Evolutionary conservation across 2,329 filamentous ascomycete genomes (phyloP).

Genomic region (Fusarium albosuccineum): DNA sequence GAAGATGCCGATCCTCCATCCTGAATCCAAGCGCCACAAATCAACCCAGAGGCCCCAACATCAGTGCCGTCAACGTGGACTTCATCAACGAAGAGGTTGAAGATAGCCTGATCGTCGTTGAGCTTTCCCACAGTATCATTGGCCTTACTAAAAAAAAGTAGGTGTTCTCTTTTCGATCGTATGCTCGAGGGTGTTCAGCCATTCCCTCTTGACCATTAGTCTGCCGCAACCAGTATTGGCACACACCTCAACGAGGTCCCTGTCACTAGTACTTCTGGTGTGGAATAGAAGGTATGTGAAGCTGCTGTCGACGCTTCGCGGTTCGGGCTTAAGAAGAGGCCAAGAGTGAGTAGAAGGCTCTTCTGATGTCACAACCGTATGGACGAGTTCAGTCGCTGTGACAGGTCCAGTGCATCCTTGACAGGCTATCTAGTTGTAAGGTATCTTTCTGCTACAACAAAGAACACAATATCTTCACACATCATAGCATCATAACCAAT

Average conservation of each 20-base stretch:
- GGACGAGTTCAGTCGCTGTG: too few species aligned
- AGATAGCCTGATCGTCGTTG: not conserved
- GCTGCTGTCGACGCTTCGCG: not conserved
- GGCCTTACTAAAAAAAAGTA: not conserved
- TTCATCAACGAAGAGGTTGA: slow-evolving; percentile 3
- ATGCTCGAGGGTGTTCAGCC: not conserved
- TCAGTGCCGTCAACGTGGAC: not conserved
- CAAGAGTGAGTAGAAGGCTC: too few species aligned
- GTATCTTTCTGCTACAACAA: too few species aligned
- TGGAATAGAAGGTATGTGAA: not conserved
- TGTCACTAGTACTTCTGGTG: not conserved
- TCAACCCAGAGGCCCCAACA: not conserved
- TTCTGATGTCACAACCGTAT: too few species aligned
- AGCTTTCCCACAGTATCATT: not conserved
- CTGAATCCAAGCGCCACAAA: not conserved
- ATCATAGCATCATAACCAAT: too few species aligned
- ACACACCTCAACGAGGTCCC: not conserved
- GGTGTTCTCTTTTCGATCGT: not conserved
- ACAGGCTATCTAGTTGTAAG: too few species aligned
- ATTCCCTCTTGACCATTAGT: not conserved
- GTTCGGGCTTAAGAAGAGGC: not conserved
- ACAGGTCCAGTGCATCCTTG: too few species aligned
- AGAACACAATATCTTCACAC: too few species aligned
- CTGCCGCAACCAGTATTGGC: not conserved
- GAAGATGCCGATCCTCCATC: not conserved